phyloP scores from a whole-genome alignment of 345 rosid genomes.

The Nephelium lappaceum region DNA sequence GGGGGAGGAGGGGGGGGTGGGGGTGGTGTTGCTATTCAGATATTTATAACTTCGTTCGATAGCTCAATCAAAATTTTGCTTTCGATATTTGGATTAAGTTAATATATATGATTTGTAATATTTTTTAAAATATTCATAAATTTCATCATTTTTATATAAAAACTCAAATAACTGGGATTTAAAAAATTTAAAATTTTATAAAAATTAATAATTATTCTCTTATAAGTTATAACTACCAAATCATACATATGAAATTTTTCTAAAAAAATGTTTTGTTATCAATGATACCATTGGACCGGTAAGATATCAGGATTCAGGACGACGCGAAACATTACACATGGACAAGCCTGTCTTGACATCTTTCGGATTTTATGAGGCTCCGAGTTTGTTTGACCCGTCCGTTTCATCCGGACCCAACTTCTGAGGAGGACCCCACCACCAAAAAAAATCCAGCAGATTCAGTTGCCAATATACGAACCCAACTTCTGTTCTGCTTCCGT shows the following conservation, averaged over 20 bases:
- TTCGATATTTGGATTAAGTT: background rate
- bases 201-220: too few species aligned
- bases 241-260: too few species aligned
- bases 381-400: conserved; percentile 33
- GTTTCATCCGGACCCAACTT: background rate
- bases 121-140: too few species aligned
- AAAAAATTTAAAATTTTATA: too few species aligned
- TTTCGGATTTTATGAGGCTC: background rate
- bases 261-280: too few species aligned
- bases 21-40: too few species aligned
- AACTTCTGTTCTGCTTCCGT: conserved; percentile 1
- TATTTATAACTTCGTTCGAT: background rate
- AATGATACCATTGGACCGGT: too few species aligned
- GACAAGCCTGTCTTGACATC: background rate
- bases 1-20: too few species aligned
- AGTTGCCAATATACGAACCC: background rate
- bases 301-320: background rate
- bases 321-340: background rate
- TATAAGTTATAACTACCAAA: too few species aligned
- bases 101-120: too few species aligned
- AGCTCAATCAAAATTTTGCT: background rate
- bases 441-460: conserved; percentile 28
- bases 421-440: conserved; percentile 22
- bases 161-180: too few species aligned
- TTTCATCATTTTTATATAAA: too few species aligned